Percentiles rank a stretch among this genome's conserved stretches.
Evolutionary conservation across 768 basidiomycete species (phyloP).

Genomic region (Udeniomyces megalosporus): DNA sequence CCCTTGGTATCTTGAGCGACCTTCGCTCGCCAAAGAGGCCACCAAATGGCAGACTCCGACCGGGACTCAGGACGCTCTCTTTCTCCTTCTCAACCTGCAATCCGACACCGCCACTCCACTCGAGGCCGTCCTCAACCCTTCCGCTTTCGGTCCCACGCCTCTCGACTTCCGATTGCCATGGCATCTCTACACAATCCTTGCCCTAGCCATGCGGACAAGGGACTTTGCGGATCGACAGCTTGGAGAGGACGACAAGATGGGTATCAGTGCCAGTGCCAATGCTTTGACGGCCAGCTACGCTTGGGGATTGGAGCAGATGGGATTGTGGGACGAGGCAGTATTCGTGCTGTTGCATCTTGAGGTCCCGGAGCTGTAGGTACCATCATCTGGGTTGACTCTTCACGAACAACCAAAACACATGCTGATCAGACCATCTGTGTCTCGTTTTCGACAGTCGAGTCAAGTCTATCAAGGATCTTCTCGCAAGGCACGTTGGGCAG

Average conservation of each 20-base stretch:
- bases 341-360: slow-evolving; percentile 85
- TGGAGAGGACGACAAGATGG: slow-evolving; percentile 37
- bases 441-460: slow-evolving; percentile 46
- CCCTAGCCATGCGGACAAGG: slow-evolving; percentile 61
- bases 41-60: slow-evolving; percentile 17
- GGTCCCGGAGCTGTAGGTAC: slow-evolving; percentile 52
- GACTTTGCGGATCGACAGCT: slow-evolving; percentile 67
- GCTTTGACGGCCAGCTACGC: slow-evolving; percentile 70
- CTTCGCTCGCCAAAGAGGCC: slow-evolving; percentile 12
- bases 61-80: slow-evolving; percentile 47
- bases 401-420: too few species aligned
- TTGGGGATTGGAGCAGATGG: slow-evolving; percentile 62
- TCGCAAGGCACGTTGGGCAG: slow-evolving; percentile 39
- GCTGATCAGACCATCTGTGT: neutral
- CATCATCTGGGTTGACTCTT: neutral
- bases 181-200: slow-evolving; percentile 81
- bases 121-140: slow-evolving; percentile 47
- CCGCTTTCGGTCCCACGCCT: slow-evolving; percentile 57
- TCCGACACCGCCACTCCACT: slow-evolving; percentile 46
- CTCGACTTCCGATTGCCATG: slow-evolving; percentile 73
- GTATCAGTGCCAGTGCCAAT: slow-evolving; percentile 73
- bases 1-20: slow-evolving; percentile 40
- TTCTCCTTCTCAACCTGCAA: slow-evolving; percentile 58
- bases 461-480: slow-evolving; percentile 63
- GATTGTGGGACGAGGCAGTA: slow-evolving; percentile 65